These are phyloP conservation scores for Rhypophila decipiens DNA, from an alignment of 495 filamentous ascomycete genomes.

Conservation along the genomic window DNA sequence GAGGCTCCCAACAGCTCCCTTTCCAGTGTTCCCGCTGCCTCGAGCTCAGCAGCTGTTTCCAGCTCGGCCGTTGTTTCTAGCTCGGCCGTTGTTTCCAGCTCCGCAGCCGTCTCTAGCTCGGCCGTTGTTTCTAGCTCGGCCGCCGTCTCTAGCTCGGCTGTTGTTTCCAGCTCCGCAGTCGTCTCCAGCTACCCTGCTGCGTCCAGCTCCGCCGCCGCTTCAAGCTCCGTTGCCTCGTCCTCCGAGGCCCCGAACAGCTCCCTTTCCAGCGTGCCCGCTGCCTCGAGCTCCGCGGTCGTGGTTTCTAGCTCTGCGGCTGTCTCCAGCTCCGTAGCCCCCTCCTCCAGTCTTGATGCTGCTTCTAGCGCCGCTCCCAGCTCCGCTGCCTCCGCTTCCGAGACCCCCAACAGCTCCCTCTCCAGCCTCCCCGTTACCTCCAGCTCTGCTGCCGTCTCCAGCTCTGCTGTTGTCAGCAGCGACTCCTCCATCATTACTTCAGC, in stretches of 20 bases:
- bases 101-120: background rate
- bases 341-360: constrained; percentile 4
- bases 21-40: background rate
- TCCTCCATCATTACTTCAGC: constrained; percentile 9
- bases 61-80: background rate
- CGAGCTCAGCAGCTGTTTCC: background rate
- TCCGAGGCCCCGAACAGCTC: background rate
- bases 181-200: background rate
- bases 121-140: background rate
- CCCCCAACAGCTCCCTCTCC: background rate
- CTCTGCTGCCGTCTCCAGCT: background rate
- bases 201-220: background rate
- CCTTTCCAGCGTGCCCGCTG: background rate
- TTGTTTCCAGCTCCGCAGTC: background rate
- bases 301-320: background rate
- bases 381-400: background rate
- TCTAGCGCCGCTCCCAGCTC: background rate
- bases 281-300: background rate
- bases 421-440: background rate
- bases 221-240: background rate
- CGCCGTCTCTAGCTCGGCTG: background rate
- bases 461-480: constrained; percentile 4
- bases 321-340: constrained; percentile 1
- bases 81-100: background rate
- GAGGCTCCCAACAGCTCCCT: background rate